These are phyloP conservation scores for Penicillium expansum DNA, from an alignment of 2,329 filamentous ascomycete species.

Conservation along the genomic window DNA sequence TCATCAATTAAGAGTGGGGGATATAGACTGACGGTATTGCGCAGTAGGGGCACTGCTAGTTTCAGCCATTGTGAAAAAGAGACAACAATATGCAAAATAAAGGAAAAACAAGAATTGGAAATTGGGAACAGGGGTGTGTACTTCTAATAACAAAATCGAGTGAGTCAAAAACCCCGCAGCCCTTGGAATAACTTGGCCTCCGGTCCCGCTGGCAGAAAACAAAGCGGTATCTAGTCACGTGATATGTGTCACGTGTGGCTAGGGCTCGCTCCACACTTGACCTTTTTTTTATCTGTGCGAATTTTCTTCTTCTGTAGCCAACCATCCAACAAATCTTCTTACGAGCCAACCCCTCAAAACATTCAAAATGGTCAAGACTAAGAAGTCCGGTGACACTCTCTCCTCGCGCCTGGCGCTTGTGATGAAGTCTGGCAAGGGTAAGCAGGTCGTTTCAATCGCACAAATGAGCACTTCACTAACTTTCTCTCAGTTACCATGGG, in stretches of 20 bases:
- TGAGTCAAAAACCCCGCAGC: constrained; percentile 10
- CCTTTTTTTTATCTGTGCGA: not conserved
- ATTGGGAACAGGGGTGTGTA: not conserved
- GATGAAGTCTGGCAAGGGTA: constrained; percentile 57
- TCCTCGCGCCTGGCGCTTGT: constrained; percentile 68
- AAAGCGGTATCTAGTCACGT: not conserved
- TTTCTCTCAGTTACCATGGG: constrained; percentile 67
- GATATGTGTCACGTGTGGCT: not conserved
- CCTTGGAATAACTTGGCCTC: not conserved
- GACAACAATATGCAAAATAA: constrained; percentile 6
- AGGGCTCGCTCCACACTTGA: constrained; percentile 7
- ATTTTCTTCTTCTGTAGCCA: constrained; percentile 6
- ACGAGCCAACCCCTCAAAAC: constrained; percentile 21
- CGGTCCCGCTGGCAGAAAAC: constrained; percentile 8
- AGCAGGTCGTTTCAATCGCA: constrained; percentile 5
- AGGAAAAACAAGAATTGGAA: not conserved
- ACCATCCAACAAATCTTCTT: constrained; percentile 24
- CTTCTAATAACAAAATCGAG: not conserved
- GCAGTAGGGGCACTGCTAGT: constrained; percentile 17
- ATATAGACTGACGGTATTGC: constrained; percentile 40
- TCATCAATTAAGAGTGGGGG: constrained; percentile 15
- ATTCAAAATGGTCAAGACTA: constrained; percentile 64
- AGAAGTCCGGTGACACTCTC: constrained; percentile 79
- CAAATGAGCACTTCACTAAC: constrained; percentile 3
- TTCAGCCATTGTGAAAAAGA: constrained; percentile 27